Base-by-base conservation (phyloP, 2,329 filamentous ascomycete genomes). In the Aspergillus sp. region DNA sequence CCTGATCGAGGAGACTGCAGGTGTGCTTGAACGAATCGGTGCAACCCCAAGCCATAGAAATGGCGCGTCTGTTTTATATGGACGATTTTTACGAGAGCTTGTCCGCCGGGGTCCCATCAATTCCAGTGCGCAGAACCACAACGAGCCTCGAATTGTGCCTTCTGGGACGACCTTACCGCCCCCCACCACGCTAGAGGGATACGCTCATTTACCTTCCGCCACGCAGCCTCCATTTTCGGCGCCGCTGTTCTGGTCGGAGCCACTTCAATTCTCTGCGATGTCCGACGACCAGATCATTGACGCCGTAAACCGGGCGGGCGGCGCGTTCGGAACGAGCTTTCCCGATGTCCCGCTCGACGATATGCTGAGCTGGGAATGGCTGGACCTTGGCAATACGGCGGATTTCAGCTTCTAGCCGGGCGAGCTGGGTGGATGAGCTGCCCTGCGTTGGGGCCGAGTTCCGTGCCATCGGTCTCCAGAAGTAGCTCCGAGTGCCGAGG, bases 1-100 rank as follows among this genome's bases (percentile, higher is more conserved):
- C 47, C 70, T 89, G 51, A 83, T 89, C 33, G 82, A 86, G 55
- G 86, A 90, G 65, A 83, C 84, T 0, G 85, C 85, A 1, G 82
- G 81, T 8, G 85, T 89, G 0, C 70, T 90, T 4, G 85, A 88
- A 61, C 80, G 86, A 20, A 85, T 89, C 33, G 87, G 87, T 5
- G 82, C 78, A 11, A 80, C 81, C 0, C 87, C 87, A 0, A 73
- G 76, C 19, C 87, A 90, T 63, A 76, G 87, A 4, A 85, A 86
- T 50, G 87, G 86, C 0, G 78, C 86, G 1, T 88, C 86, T 0
- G 77, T 80, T 1, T 67, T 84, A 2, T 84, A 84, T 60, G 82
- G 81, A 1, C 73, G 77, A 24, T 82, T 83, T 57, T 62, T 85
- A 13, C 74, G 79, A 11, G 76, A 81, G 54, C 69, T 78, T 33